Evolutionary conservation across 331 rosid species (phyloP), one percentile per base, ranked within the genome.

Genomic region (Quercus phellos): DNA sequence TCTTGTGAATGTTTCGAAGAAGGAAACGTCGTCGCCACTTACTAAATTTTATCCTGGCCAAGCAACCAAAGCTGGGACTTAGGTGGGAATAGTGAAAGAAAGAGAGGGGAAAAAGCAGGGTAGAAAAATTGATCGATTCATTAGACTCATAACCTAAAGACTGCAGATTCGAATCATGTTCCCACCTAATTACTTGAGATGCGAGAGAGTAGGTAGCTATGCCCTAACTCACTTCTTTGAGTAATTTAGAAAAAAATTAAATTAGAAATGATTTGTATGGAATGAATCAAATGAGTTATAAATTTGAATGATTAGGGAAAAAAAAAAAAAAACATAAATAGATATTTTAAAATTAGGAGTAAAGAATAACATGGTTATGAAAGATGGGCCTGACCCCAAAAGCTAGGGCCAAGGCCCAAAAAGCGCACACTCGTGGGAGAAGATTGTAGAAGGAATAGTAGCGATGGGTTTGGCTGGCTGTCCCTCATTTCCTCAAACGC

Each of bases 61-160:
- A 7, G 46, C 3, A 8, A 7, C 11, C 46, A 38, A 38, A 38
- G 2, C 0, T 0, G 0, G 2, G 46, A 0, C 43, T 7, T 38
- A 7, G 10, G 11, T 7, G 43, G 0, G 10, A 38, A 38, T 38
- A 38, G 3, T 7, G 11, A 7, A 38, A 38, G 11, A 38, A 38
- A 38, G 46, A 8, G 11, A 38, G 11, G 1, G 46, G 1, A 2
- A 38, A 38, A 38, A 38, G 3, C 0, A 0, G 11, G 46, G 1
- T 7, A 7, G 46, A 38, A 38, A 2, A 38, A 38, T 38, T 7
- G 10, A 22, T 54, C 10, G 0, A 54, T 6, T 18, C 22, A 18
- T 54, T 6, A 54, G 2, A 1, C 22, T 6, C 58, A 18, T 54
- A 0, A 54, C 11, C 9, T 54, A n/a, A 18, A 1, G 58, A 18